These are phyloP conservation scores for Dorcoceras hygrometricum DNA, from an alignment of 257 asterid species.

Conservation along the genomic window DNA sequence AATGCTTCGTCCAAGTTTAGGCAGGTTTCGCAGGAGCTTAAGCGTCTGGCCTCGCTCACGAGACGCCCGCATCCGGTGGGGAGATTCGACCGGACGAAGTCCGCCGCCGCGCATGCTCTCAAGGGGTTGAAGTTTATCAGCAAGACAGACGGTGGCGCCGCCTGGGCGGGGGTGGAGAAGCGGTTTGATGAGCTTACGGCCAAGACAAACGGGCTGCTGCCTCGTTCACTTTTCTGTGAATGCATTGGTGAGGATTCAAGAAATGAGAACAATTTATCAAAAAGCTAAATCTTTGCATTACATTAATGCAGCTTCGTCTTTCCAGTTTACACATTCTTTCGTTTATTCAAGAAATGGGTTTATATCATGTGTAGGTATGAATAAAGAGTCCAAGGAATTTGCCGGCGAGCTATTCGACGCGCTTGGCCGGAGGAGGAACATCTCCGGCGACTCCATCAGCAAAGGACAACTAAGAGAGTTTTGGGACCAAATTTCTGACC, in stretches of 20 bases:
- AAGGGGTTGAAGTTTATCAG: constrained; percentile 81
- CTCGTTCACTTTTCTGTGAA: constrained; percentile 66
- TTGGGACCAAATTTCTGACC: constrained; percentile 81
- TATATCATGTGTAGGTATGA: constrained; percentile 55
- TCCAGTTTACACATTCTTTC: constrained; percentile 17
- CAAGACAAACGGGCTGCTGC: constrained; percentile 50
- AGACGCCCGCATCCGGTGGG: constrained; percentile 33
- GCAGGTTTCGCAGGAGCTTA: constrained; percentile 73
- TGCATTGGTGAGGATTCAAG: constrained; percentile 58
- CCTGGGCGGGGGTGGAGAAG: constrained; percentile 72
- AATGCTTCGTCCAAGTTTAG: constrained; percentile 60
- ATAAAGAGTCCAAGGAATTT: constrained; percentile 69
- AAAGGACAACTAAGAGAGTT: constrained; percentile 62
- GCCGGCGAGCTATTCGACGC: constrained; percentile 79
- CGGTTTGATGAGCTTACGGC: constrained; percentile 58
- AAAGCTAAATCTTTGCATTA: constrained; percentile 18
- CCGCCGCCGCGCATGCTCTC: constrained; percentile 74
- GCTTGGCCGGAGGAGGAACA: constrained; percentile 57
- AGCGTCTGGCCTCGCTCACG: constrained; percentile 56
- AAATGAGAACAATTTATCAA: not conserved
- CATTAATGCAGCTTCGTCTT: not conserved
- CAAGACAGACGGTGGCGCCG: constrained; percentile 68
- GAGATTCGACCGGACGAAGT: constrained; percentile 54
- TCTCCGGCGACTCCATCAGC: constrained; percentile 51
- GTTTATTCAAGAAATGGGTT: not conserved